These are phyloP conservation scores for Coemansia sp. DNA, from an alignment of 192 early-diverging fungal species.

Conservation along the genomic window DNA sequence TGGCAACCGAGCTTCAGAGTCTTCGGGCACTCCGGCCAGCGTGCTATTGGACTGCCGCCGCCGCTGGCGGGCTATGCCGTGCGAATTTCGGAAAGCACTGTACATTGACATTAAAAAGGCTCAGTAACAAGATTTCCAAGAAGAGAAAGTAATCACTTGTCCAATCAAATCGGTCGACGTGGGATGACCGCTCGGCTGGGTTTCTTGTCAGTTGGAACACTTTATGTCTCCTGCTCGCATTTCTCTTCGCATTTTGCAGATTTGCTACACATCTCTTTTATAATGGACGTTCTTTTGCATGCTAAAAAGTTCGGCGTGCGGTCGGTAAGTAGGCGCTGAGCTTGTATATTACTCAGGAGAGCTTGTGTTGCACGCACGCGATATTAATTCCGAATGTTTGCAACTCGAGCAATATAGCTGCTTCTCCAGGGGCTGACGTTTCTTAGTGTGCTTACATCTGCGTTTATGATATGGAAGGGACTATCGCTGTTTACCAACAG, in stretches of 20 bases:
- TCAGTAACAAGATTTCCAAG: background rate
- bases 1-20: background rate
- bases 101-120: background rate
- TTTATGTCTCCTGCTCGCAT: background rate
- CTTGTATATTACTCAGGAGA: background rate
- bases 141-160: constrained; percentile 1
- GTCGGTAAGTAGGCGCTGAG: constrained; percentile 34
- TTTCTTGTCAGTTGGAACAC: background rate
- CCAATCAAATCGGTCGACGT: constrained; percentile 16
- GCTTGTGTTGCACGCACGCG: background rate
- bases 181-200: background rate
- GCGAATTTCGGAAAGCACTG: background rate
- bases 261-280: background rate
- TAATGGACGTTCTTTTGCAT: constrained; percentile 46
- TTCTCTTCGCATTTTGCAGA: constrained; percentile 4
- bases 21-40: background rate
- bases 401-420: constrained; percentile 24
- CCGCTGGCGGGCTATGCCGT: constrained; percentile 1
- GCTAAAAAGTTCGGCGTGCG: constrained; percentile 45
- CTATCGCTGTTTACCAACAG: constrained; percentile 81
- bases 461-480: constrained; percentile 97
- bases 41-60: constrained; percentile 2
- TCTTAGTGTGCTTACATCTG: constrained; percentile 83
- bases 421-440: constrained; percentile 83
- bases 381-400: background rate